A percentile compares a stretch with the other conserved stretches of the same genome.
phyloP scores from a whole-genome alignment of 2,329 filamentous ascomycete genomes.

The Talaromyces sp. region DNA sequence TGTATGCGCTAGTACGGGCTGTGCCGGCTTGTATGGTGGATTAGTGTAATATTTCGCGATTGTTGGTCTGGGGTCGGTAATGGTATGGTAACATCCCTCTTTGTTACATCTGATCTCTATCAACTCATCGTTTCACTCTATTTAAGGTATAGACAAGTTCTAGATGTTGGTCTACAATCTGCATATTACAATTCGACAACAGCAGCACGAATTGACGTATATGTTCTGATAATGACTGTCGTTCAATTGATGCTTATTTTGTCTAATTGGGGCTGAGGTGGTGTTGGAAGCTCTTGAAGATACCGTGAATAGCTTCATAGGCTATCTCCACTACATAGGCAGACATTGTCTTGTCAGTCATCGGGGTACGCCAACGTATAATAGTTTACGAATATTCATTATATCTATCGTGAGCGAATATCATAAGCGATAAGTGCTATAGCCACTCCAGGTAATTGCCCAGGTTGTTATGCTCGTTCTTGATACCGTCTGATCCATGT shows the following conservation, averaged over 20 bases:
- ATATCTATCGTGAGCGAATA: background rate
- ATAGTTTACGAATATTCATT: background rate
- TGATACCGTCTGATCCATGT: conserved; percentile 48
- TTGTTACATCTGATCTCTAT: background rate
- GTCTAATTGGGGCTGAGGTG: background rate
- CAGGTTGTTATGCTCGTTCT: conserved; percentile 35
- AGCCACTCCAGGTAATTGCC: conserved; percentile 43
- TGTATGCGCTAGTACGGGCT: conserved; percentile 5
- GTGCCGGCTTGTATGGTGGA: background rate
- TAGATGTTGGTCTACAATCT: background rate
- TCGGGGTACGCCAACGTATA: background rate
- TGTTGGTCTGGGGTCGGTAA: background rate
- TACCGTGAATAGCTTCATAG: background rate
- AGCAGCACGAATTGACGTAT: background rate
- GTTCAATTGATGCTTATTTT: background rate
- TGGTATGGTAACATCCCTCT: background rate
- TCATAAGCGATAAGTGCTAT: background rate
- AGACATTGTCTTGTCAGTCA: background rate
- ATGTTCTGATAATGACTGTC: background rate
- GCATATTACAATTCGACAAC: no score
- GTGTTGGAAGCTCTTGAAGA: background rate
- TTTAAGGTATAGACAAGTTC: background rate
- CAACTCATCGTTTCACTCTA: background rate
- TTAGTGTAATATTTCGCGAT: background rate
- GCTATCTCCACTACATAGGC: background rate